Evolutionary conservation across 495 filamentous ascomycete species (phyloP).

Genomic region (Baudoinia panamericana): DNA sequence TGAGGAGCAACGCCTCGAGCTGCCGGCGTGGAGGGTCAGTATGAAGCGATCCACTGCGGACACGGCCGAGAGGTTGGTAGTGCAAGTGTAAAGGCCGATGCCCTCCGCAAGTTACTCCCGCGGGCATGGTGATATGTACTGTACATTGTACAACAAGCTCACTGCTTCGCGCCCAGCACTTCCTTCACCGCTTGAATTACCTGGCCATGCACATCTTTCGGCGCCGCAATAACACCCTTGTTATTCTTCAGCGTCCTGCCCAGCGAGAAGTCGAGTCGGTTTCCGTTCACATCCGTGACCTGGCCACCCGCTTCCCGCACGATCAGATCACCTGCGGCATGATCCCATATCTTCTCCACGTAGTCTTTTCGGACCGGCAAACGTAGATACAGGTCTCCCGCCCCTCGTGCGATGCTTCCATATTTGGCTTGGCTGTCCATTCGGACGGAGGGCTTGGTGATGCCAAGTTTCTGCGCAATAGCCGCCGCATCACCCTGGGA

Average conservation of each 20-base stretch:
- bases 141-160: neutral
- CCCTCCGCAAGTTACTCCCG: too few relatives aligned
- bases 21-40: conserved; percentile 23
- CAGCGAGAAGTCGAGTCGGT: conserved; percentile 66
- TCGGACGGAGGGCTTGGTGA: conserved; percentile 70
- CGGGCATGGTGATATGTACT: neutral
- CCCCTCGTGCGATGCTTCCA: conserved; percentile 84
- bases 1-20: conserved; percentile 18
- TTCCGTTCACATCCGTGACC: conserved; percentile 75
- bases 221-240: conserved; percentile 86
- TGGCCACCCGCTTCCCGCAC: conserved; percentile 86
- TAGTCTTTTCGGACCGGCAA: conserved; percentile 74
- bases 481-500: conserved; percentile 71
- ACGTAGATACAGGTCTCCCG: conserved; percentile 86
- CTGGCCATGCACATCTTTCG: conserved; percentile 54
- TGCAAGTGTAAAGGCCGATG: too few relatives aligned
- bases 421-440: conserved; percentile 99
- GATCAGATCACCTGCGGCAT: conserved; percentile 91
- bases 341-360: conserved; percentile 99
- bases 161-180: conserved; percentile 50
- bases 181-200: conserved; percentile 73
- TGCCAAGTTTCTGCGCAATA: conserved; percentile 73
- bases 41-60: conserved; percentile 9
- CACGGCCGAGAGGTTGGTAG: conserved; percentile 11
- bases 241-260: conserved; percentile 79